phyloP scores from a whole-genome alignment of 495 filamentous ascomycete genomes.

The Tuber borchii region DNA sequence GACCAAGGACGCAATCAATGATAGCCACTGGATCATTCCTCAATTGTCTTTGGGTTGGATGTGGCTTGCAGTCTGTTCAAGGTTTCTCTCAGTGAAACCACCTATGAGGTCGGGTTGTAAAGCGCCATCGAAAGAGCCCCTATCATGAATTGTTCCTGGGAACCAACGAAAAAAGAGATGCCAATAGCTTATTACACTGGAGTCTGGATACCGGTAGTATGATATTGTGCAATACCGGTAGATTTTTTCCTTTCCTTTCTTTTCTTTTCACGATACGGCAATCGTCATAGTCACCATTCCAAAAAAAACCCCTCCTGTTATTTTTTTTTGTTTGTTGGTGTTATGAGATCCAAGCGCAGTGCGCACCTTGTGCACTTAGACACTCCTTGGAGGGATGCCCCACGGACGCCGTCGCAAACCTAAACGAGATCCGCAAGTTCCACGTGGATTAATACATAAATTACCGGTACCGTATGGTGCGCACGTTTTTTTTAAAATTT shows the following conservation, averaged over 20 bases:
- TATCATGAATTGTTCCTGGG: not conserved
- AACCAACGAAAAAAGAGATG: not conserved
- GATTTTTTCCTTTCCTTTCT: not conserved
- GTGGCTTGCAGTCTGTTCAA: not conserved
- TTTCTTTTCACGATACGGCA: not conserved
- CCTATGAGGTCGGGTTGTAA: not conserved
- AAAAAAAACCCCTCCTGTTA: not conserved
- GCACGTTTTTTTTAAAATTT: not conserved
- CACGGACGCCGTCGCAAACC: not conserved
- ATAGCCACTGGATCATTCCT: not conserved
- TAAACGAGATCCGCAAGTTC: slow-evolving; percentile 1
- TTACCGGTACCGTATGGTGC: not conserved
- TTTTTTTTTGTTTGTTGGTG: not conserved
- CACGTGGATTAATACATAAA: slow-evolving; percentile 2
- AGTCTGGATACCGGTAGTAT: not conserved
- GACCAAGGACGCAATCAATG: not conserved
- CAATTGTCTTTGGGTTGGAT: not conserved
- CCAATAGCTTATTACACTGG: not conserved
- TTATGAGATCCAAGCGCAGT: not conserved
- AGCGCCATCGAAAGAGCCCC: not conserved
- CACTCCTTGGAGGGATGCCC: not conserved
- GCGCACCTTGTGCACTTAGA: not conserved
- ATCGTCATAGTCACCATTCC: not conserved
- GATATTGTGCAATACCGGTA: not conserved
- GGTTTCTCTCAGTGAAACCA: not conserved